Base-by-base conservation (phyloP, 345 rosid genomes). In the Gossypium rotundifolium region DNA sequence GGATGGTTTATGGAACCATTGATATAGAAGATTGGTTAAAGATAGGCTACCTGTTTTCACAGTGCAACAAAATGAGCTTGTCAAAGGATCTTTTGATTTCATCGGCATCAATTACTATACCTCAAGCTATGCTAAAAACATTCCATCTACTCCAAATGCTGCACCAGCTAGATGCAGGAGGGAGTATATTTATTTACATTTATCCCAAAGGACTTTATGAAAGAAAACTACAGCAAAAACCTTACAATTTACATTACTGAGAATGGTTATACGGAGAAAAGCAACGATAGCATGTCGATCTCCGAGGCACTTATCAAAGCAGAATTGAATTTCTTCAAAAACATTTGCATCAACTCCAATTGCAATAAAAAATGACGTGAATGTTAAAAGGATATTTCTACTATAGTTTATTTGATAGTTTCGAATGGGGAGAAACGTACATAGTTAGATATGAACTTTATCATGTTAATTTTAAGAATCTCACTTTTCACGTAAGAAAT, bases 1-100 rank as follows among this genome's bases (percentile, higher is more conserved):
- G 87, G 89, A 76, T 86, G 87, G 89, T 86, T 68, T 59, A 23
- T 84, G 81, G 87, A 84, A 14, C 87, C 89, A 25, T 40, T 86
- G 22, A 80, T 23, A 23, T 84, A 81, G 66, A 75, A 27, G n/a
- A 38, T 17, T 76, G 38, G 89, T 83, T 29, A 76, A 79, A 49
- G 79, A 81, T 0, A 83, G 90, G 72, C 58, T 87, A 38, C 90
- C 90, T 1, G 77, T 10, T 17, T 87, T 84, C 81, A 78, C 78
- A 3, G 22, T 65, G 27, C 45, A 74, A 71, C 86, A 87, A 73
- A 81, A 72, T 67, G 25, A 65, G 46, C 12, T 84, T 16, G 46
- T 84, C 12, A 81, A 64, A 74, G 81, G 84, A 18, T 81, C 86
- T 49, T 73, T 79, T 46, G 86, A 87, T 69, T 87, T 84, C 73